A percentile compares a stretch with the other conserved stretches of the same genome.
phyloP scores from a whole-genome alignment of 2,329 filamentous ascomycete species.

The Colletotrichum liriopes region DNA sequence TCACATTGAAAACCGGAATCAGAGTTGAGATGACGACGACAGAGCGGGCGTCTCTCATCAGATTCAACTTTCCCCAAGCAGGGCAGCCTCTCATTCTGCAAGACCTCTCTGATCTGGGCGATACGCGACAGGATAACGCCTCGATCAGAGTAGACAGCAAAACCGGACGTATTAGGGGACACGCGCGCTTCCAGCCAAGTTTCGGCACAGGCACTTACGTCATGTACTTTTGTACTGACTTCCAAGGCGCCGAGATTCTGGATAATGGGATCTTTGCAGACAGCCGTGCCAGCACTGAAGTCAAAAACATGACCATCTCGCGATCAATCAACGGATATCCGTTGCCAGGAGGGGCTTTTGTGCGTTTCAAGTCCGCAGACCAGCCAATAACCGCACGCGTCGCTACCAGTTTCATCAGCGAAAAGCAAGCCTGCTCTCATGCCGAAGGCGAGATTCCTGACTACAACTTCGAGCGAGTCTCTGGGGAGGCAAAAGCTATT shows the following conservation, averaged over 20 bases:
- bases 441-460: constrained; percentile 79
- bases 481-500: constrained; percentile 65
- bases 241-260: constrained; percentile 70
- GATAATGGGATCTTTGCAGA: constrained; percentile 75
- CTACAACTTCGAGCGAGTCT: constrained; percentile 73
- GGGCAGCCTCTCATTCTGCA: constrained; percentile 73
- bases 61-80: constrained; percentile 72
- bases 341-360: constrained; percentile 75
- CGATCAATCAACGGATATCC: constrained; percentile 68
- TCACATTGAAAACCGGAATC: constrained; percentile 72
- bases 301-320: constrained; percentile 64
- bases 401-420: constrained; percentile 79
- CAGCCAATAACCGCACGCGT: constrained; percentile 75
- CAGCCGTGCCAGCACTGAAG: constrained; percentile 65
- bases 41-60: constrained; percentile 76
- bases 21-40: constrained; percentile 78
- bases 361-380: constrained; percentile 67
- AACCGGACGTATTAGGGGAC: constrained; percentile 75
- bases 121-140: constrained; percentile 72
- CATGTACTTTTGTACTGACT: constrained; percentile 78
- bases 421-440: constrained; percentile 76
- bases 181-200: constrained; percentile 73
- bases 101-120: constrained; percentile 75
- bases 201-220: constrained; percentile 75
- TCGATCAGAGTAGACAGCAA: constrained; percentile 67